A percentile compares a stretch with the other conserved stretches of the same genome.
These are phyloP conservation scores for Blastobotrys persicus DNA, from an alignment of 1,139 yeast species.

Conservation along the genomic window DNA sequence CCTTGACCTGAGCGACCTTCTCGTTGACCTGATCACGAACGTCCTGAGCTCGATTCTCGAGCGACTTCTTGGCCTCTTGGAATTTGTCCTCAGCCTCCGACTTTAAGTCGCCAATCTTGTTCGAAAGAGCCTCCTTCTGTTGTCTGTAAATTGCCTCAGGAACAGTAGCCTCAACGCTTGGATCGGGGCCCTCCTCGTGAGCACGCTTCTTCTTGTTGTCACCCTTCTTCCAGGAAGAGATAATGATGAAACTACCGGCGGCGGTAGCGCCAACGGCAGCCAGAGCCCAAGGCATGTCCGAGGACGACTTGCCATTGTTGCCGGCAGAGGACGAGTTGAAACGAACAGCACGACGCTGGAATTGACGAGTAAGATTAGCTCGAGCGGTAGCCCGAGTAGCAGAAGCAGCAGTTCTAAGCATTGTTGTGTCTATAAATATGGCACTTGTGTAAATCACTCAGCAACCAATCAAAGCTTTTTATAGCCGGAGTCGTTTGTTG, in stretches of 20 bases:
- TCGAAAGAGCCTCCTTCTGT: not conserved
- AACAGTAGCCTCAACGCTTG: conserved; percentile 11
- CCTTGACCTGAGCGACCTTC: conserved; percentile 7
- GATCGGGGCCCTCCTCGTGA: conserved; percentile 8
- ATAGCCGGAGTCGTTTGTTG: not conserved
- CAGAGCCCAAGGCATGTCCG: conserved; percentile 8
- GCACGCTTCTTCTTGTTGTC: conserved; percentile 7
- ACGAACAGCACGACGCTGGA: conserved; percentile 8
- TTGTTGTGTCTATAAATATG: not conserved
- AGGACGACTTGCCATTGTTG: not conserved
- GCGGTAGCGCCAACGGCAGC: conserved; percentile 10
- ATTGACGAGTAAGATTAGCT: conserved; percentile 3
- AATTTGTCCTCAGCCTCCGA: not conserved
- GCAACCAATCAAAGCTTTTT: not conserved
- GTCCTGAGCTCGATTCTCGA: not conserved
- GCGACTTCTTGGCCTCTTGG: conserved; percentile 7
- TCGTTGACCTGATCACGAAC: conserved; percentile 5
- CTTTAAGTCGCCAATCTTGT: not conserved
- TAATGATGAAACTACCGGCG: conserved; percentile 9
- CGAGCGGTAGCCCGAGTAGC: conserved; percentile 8
- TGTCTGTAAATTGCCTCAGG: conserved; percentile 4
- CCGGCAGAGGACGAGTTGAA: conserved; percentile 6
- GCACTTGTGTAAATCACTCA: not conserved
- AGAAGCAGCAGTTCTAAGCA: conserved; percentile 12
- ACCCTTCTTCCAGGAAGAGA: conserved; percentile 9